Base-by-base conservation (phyloP, 345 rosid genomes). In the Cochlearia excelsa region DNA sequence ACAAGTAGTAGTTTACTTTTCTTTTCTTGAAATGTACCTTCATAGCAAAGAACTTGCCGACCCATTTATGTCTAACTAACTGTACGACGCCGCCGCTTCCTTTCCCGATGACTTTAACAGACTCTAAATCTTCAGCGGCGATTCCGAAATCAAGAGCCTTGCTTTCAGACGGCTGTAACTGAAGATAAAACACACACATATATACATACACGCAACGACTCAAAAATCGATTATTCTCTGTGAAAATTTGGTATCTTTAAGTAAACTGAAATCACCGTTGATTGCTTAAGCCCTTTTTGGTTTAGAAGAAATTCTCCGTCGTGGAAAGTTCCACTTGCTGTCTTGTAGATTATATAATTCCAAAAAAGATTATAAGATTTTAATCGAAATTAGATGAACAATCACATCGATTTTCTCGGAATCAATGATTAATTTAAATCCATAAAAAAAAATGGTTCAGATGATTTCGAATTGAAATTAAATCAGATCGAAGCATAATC, bases 71-170 rank as follows among this genome's bases (percentile, higher is more conserved):
- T 1, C 89, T 83, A 71, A 90, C 97, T 65, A 93, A 78, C 61
- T 93, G 99, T 5, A 93, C 97, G 28, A 82, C 87, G 7, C 99
- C 99, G 30, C 97, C 91, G 40, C 96, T 82, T 44, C 99, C 99
- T 79, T 93, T 93, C 11, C 97, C 99, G 4, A 89, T 93, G 70
- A 93, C 99, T 83, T 87, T 85, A 63, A 93, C 74, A 0, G 85
- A 77, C 85, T 93, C 99, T 28, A 93, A 81, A 56, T 93, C 99
- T 70, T 82, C 99, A 57, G 83, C 69, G 9, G 87, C 79, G 68
- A 85, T 80, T 50, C 87, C 97, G 55, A 78, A 76, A 63, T 87
- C 97, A 75, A 89, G 82, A 65, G 89, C 88, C 70, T 89, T 86
- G 46, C 81, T 66, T 57, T 84, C 92, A 39, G 90, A 75, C 59